Percentiles rank a stretch among this genome's conserved stretches.
Conservation (phyloP, 441 rosid genomes). For the Viola pubescens region DNA sequence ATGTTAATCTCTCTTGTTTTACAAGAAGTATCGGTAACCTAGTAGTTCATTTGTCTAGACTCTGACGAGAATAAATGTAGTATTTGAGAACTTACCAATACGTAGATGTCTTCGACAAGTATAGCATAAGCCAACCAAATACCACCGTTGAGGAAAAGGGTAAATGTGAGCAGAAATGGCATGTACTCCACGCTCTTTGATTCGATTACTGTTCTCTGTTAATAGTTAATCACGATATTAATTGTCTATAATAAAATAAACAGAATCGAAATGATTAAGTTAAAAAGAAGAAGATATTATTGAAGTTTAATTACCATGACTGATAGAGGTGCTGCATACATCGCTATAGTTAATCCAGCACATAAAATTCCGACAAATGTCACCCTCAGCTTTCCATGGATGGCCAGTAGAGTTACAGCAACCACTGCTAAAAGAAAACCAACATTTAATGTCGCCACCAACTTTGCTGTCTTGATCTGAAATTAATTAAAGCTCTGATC, state of each 20-base stretch:
- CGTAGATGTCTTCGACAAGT: slow-evolving; percentile 39
- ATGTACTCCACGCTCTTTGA: slow-evolving; percentile 49
- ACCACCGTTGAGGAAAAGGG: slow-evolving; percentile 42
- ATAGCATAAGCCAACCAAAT: slow-evolving; percentile 41
- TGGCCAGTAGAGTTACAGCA: slow-evolving; percentile 35
- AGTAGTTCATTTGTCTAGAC: no score
- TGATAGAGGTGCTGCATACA: slow-evolving; percentile 51
- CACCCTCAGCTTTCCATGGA: slow-evolving; percentile 28
- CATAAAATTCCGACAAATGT: slow-evolving; percentile 45
- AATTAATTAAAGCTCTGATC: not conserved
- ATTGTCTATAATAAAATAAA: no score
- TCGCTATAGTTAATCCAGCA: slow-evolving; percentile 37
- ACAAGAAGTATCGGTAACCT: no score
- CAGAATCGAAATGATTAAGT: no score
- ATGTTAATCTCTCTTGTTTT: no score
- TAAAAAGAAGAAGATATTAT: no score
- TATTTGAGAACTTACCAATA: slow-evolving; percentile 30
- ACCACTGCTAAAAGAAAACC: slow-evolving; percentile 38
- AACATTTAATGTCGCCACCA: slow-evolving; percentile 32
- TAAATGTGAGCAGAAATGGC: slow-evolving; percentile 54
- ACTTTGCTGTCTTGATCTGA: slow-evolving; percentile 34
- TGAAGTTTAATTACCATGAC: slow-evolving; percentile 57
- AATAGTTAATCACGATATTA: not conserved
- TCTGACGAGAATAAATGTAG: no score
- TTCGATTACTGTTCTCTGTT: slow-evolving; percentile 37